These are phyloP conservation scores for Ambrosiella beaveri DNA, from an alignment of 2,329 filamentous ascomycete species.

Conservation along the genomic window DNA sequence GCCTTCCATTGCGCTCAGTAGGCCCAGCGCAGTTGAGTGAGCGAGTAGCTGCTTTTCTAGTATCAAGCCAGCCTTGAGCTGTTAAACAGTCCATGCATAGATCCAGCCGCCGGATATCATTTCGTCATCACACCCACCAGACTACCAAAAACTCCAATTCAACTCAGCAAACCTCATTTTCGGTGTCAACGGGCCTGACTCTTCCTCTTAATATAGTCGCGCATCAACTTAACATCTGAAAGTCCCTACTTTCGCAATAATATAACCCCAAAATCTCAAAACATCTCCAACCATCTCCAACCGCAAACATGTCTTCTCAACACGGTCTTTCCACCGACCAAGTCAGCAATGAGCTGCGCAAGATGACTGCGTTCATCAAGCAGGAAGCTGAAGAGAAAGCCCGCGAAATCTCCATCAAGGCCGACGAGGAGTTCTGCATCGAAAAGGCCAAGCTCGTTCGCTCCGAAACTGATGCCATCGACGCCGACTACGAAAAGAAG, in stretches of 20 bases:
- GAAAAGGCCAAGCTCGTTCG: conserved; percentile 98
- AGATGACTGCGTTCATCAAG: conserved; percentile 99
- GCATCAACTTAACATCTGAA: background rate
- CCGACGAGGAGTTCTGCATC: conserved; percentile 96
- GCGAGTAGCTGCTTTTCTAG: background rate
- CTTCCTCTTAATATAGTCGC: background rate
- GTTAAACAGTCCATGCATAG: background rate
- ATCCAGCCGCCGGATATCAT: too few relatives aligned
- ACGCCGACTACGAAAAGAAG: conserved; percentile 90
- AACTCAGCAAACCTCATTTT: too few relatives aligned
- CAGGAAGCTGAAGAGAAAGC: conserved; percentile 96
- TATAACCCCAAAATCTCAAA: background rate
- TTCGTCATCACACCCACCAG: too few relatives aligned
- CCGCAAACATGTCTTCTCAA: conserved; percentile 22
- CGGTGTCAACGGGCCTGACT: background rate
- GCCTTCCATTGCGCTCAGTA: background rate
- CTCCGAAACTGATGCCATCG: conserved; percentile 85
- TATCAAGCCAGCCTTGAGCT: background rate
- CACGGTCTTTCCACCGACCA: conserved; percentile 97
- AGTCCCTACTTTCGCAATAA: background rate
- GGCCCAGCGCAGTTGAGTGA: background rate
- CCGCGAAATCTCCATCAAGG: conserved; percentile 93
- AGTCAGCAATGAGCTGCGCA: conserved; percentile 96
- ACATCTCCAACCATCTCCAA: background rate
- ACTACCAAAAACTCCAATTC: too few relatives aligned